Evolutionary conservation across 1,284 basidiomycete species (phyloP).

Genomic region (Acaromyces ingoldii): DNA sequence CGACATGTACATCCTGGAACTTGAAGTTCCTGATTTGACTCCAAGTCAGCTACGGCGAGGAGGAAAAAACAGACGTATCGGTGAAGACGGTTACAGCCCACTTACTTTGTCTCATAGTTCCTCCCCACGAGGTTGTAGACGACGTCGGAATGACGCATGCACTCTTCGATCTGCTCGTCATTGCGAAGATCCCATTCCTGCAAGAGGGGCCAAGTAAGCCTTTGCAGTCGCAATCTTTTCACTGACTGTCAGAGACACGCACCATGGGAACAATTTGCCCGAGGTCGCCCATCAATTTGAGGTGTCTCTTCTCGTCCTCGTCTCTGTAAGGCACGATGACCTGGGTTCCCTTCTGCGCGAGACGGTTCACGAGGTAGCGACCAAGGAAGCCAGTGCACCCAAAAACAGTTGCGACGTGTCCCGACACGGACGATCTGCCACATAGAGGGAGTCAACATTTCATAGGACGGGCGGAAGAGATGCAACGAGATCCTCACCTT

Average conservation of each 20-base stretch:
- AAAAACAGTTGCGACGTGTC: constrained; percentile 89
- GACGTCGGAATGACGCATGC: constrained; percentile 88
- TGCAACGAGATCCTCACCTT: constrained; percentile 22
- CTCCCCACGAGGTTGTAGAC: constrained; percentile 91
- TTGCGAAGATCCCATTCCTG: constrained; percentile 92
- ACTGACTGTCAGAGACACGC: constrained; percentile 34
- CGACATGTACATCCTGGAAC: constrained; percentile 70
- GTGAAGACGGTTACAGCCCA: constrained; percentile 26
- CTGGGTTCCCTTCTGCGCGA: constrained; percentile 81
- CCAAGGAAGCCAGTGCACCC: constrained; percentile 94
- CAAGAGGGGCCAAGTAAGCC: background rate
- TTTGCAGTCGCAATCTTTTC: background rate
- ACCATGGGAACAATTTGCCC: constrained; percentile 95
- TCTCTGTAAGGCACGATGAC: constrained; percentile 94
- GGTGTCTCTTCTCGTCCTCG: constrained; percentile 84
- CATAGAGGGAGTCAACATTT: background rate
- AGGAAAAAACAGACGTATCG: no score
- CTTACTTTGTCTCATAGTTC: constrained; percentile 84
- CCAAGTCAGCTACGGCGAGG: background rate
- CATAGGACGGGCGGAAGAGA: background rate
- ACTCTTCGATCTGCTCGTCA: constrained; percentile 85
- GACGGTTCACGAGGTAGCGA: constrained; percentile 70
- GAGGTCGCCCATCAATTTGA: constrained; percentile 91
- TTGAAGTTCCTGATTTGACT: constrained; percentile 67
- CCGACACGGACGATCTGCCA: constrained; percentile 40